Evolutionary conservation across 768 basidiomycete species (phyloP).

Genomic region (Albatrellus ellisii): DNA sequence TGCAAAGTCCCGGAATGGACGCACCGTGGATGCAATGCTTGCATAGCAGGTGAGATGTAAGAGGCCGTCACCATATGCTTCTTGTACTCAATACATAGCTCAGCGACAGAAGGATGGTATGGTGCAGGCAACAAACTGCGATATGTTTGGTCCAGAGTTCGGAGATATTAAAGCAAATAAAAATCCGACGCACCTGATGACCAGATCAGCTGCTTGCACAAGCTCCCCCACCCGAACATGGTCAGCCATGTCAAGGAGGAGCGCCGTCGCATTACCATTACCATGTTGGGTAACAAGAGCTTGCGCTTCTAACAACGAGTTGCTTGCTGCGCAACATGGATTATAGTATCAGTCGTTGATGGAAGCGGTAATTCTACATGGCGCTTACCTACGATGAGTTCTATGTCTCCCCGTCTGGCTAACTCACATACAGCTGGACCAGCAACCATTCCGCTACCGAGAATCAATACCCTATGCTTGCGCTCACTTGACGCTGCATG

Average conservation of each 20-base stretch:
- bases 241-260: conserved; percentile 49
- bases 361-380: not conserved
- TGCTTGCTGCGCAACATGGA: conserved; percentile 42
- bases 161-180: not conserved
- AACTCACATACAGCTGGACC: conserved; percentile 77
- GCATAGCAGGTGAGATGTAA: conserved; percentile 76
- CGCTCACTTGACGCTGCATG: conserved; percentile 4
- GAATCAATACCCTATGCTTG: conserved; percentile 61
- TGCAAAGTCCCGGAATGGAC: conserved; percentile 12
- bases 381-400: conserved; percentile 64
- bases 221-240: conserved; percentile 31
- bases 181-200: conserved; percentile 55
- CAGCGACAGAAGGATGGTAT: conserved; percentile 60
- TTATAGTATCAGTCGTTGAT: not conserved
- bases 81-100: conserved; percentile 50
- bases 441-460: conserved; percentile 95
- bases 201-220: conserved; percentile 56
- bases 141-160: not conserved
- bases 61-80: conserved; percentile 87
- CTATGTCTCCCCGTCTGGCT: conserved; percentile 43
- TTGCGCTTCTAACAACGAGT: conserved; percentile 47
- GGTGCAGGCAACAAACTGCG: conserved; percentile 66
- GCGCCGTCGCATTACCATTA: conserved; percentile 42
- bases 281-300: conserved; percentile 28
- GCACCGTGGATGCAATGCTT: conserved; percentile 44